Conservation (phyloP, 129 eudicot genomes). For the Lonicera japonica region DNA sequence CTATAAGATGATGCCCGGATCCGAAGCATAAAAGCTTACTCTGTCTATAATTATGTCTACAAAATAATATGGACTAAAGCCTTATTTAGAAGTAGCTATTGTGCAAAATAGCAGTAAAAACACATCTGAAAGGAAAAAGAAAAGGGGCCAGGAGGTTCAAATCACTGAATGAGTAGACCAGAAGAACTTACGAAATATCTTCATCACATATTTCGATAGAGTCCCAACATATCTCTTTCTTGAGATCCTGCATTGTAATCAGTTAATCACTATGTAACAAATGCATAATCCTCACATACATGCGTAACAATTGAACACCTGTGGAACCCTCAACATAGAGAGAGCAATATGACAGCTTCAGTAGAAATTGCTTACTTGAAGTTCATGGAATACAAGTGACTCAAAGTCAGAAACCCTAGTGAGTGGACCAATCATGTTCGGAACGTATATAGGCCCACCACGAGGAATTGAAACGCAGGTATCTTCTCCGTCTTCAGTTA, state of each 20-base stretch:
- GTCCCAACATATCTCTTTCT: slow-evolving; percentile 23
- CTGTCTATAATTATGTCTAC: no score
- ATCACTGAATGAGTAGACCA: no score
- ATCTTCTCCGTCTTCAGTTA: slow-evolving; percentile 16
- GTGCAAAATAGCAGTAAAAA: no score
- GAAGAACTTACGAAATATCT: slow-evolving; percentile 37
- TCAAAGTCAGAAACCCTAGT: slow-evolving; percentile 49
- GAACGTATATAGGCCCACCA: slow-evolving; percentile 70
- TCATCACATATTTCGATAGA: slow-evolving; percentile 19
- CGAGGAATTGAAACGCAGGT: slow-evolving; percentile 42
- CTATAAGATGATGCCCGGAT: no score
- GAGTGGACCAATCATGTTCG: slow-evolving; percentile 62
- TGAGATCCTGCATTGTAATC: slow-evolving; percentile 34
- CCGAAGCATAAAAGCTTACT: no score
- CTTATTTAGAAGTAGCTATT: no score
- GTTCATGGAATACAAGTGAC: slow-evolving; percentile 29
- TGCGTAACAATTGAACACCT: not conserved
- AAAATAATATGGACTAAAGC: no score
- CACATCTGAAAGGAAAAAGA: not conserved
- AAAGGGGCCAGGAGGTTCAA: not conserved
- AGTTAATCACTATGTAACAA: no score
- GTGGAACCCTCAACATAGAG: no score
- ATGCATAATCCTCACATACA: no score
- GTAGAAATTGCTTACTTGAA: slow-evolving; percentile 23
- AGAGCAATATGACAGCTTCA: no score